Evolutionary conservation across 176 grass and related monocot genomes (phyloP).

Genomic region (Paspalum vaginatum): DNA sequence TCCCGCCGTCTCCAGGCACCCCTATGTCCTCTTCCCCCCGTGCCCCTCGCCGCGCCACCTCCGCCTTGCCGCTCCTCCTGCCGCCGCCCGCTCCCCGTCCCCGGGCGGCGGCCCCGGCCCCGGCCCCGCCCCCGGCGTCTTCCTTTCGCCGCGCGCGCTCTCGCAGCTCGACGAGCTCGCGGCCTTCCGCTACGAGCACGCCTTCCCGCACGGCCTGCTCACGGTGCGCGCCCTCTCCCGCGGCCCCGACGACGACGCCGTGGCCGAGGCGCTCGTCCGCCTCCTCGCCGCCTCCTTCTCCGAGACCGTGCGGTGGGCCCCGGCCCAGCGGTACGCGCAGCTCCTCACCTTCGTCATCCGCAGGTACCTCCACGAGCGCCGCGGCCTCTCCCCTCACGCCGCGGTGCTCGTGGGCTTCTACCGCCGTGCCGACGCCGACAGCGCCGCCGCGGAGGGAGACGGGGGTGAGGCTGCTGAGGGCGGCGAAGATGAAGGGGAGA

Average conservation of each 20-base stretch:
- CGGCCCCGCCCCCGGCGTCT: constrained; percentile 40
- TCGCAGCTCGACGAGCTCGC: constrained; percentile 51
- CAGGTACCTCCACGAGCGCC: constrained; percentile 70
- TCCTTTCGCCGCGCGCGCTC: constrained; percentile 59
- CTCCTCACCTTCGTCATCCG: constrained; percentile 77
- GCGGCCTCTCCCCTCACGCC: constrained; percentile 59
- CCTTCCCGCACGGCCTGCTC: constrained; percentile 58
- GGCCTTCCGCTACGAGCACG: constrained; percentile 51
- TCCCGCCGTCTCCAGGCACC: constrained; percentile 36
- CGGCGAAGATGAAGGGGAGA: constrained; percentile 33
- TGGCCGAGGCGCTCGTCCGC: constrained; percentile 52
- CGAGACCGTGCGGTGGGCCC: constrained; percentile 67
- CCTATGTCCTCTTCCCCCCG: constrained; percentile 41
- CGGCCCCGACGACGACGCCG: constrained; percentile 36
- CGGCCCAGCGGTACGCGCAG: constrained; percentile 54
- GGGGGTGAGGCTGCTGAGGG: not conserved
- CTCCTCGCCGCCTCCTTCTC: constrained; percentile 82
- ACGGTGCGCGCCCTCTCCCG: constrained; percentile 60
- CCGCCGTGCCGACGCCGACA: constrained; percentile 15
- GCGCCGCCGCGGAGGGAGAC: not conserved
- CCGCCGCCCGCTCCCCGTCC: constrained; percentile 41
- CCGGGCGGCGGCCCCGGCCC: constrained; percentile 4
- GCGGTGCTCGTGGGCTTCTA: constrained; percentile 79
- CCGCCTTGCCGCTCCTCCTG: constrained; percentile 39
- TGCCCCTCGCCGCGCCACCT: constrained; percentile 28